Percentiles rank a stretch among this genome's conserved stretches.
Evolutionary conservation across 2,329 filamentous ascomycete species (phyloP).

Genomic region (Diaporthe capsici): DNA sequence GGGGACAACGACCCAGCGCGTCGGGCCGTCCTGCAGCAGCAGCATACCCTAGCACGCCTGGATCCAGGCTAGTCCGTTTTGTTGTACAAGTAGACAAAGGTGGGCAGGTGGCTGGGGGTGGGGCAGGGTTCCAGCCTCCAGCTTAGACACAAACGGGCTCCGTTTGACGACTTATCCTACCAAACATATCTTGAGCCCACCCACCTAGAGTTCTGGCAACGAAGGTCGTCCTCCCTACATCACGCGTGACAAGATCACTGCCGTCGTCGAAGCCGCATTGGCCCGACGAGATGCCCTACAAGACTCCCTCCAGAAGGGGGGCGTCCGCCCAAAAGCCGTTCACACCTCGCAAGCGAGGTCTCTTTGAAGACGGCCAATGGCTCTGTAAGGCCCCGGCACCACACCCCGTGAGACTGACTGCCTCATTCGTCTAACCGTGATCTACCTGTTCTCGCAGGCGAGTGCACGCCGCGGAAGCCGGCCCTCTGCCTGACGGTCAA

Average conservation of each 20-base stretch:
- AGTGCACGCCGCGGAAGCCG: conserved; percentile 57
- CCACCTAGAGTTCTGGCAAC: neutral
- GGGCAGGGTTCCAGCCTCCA: conserved; percentile 8
- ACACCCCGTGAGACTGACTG: neutral
- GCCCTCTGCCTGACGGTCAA: conserved; percentile 55
- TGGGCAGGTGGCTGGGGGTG: conserved; percentile 8
- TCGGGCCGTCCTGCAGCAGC: conserved; percentile 26
- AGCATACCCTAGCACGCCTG: neutral
- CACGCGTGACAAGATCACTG: neutral
- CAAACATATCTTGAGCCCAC: neutral
- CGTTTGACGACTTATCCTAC: neutral
- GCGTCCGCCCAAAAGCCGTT: conserved; percentile 8
- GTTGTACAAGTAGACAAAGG: neutral
- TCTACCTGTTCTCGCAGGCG: conserved; percentile 50
- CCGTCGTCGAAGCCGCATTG: neutral
- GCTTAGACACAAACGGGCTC: conserved; percentile 14
- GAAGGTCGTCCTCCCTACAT: neutral
- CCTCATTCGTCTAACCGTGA: neutral
- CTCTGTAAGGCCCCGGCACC: conserved; percentile 45
- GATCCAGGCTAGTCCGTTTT: neutral
- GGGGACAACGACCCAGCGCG: conserved; percentile 12
- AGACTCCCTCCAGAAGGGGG: conserved; percentile 37
- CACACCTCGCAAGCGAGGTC: conserved; percentile 42
- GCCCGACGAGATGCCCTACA: conserved; percentile 32
- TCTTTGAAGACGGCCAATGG: conserved; percentile 47